Evolutionary conservation across 2,329 filamentous ascomycete genomes (phyloP), one percentile per base, ranked within the genome.

Genomic region (Clarireedia monteithiana): DNA sequence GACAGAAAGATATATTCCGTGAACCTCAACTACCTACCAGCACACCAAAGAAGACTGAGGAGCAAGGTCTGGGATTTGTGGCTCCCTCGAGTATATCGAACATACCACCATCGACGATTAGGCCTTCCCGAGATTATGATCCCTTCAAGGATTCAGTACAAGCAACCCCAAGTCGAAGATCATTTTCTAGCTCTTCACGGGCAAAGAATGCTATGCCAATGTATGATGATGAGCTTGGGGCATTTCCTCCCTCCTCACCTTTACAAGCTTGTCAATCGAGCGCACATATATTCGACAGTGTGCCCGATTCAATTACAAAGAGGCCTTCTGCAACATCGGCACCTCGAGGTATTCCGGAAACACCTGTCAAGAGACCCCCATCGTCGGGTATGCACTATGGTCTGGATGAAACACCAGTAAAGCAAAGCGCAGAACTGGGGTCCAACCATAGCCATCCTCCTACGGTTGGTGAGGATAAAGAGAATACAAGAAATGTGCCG

Each of bases 111-210:
- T 68, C 67, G 4, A 56, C 45, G 46, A 45, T 55, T 39, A 60
- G 60, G 15, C 48, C 60, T 4, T 57, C 60, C 23, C 42, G 53
- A 7, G 60, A 53, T 6, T 59, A 39, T 40, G 63, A 65, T 45
- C 57, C 61, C 2, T 55, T 63, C 9, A 58, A 63, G 5, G 59
- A 56, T 17, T 58, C 58, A n/a, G 27, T 68, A 12, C 64, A 68
- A 44, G 66, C 65, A 42, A 69, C 67, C 30, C 67, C 67, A 52
- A 65, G 66, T 10, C 62, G 62, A 44, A 65, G 60, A 46, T 36
- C 58, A 44, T 17, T 40, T 20, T 53, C 44, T n/a, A 40, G 23
- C 27, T 17, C 30, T 5, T 40, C 17, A 34, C 27, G 44, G 50
- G 4, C 45, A 52, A 4, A 40, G 40, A 40, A 6, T 10, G 15